A percentile compares a stretch with the other conserved stretches of the same genome.
Evolutionary conservation across 108 stramenopile genomes (phyloP).

Genomic region (Nannochloropsis gaditana): DNA sequence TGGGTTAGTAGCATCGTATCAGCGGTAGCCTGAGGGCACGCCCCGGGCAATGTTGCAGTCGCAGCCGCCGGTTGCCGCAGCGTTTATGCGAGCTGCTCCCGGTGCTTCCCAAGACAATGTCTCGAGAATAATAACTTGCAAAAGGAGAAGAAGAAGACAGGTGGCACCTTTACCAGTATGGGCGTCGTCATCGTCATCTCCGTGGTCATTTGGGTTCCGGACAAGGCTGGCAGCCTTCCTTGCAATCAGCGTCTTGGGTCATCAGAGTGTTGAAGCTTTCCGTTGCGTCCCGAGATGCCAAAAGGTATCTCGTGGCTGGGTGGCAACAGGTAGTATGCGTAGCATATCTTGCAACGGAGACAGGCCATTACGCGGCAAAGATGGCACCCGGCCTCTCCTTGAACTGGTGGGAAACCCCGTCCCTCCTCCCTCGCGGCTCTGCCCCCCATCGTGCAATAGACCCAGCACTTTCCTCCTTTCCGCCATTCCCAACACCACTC

Average conservation of each 20-base stretch:
- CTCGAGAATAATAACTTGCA: not conserved
- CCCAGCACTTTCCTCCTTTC: not conserved
- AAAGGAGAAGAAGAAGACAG: slow-evolving; percentile 8
- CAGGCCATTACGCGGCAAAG: no score
- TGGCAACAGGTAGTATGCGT: no score
- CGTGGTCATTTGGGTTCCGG: not conserved
- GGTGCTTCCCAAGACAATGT: not conserved
- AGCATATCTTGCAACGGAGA: no score
- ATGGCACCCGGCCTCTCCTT: no score
- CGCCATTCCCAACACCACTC: not conserved
- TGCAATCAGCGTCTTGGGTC: not conserved
- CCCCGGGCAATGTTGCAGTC: not conserved
- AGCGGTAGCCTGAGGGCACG: not conserved
- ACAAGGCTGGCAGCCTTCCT: not conserved
- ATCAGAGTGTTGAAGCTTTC: not conserved
- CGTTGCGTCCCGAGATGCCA: not conserved
- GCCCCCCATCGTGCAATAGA: not conserved
- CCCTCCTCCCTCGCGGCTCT: not conserved
- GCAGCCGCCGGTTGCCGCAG: not conserved
- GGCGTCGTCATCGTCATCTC: not conserved
- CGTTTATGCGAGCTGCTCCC: not conserved
- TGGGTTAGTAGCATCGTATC: no score
- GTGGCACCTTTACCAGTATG: not conserved
- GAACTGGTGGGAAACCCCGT: no score
- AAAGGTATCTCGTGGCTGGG: no score